Percentiles rank a stretch among this genome's conserved stretches.
phyloP scores from a whole-genome alignment of 2,329 filamentous ascomycete species.

The Fusarium udum region DNA sequence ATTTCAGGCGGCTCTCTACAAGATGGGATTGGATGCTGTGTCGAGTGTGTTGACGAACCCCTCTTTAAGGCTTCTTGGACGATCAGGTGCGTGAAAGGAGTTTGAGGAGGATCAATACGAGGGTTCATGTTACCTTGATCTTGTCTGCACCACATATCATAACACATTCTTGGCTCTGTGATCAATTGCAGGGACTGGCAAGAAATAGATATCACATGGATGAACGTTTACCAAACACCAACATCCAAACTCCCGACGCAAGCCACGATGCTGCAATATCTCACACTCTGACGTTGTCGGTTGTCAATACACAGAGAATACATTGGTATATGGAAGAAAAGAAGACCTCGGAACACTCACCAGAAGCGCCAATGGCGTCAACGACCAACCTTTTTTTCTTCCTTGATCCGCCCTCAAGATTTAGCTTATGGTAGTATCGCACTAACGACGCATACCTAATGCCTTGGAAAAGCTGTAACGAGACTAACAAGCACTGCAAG shows the following conservation, averaged over 20 bases:
- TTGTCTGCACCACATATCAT: not conserved
- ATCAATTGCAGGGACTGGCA: not conserved
- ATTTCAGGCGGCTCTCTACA: conserved; percentile 22
- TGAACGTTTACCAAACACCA: not conserved
- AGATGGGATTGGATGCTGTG: conserved; percentile 23
- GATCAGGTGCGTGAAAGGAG: conserved; percentile 20
- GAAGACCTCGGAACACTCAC: conserved; percentile 16
- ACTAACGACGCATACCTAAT: conserved; percentile 11
- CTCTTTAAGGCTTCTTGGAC: not conserved
- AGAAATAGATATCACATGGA: not conserved
- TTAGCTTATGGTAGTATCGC: conserved; percentile 12
- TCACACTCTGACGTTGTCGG: conserved; percentile 17
- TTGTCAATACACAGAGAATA: not conserved
- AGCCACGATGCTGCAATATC: conserved; percentile 13
- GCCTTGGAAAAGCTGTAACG: conserved; percentile 25
- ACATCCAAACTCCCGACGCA: not conserved
- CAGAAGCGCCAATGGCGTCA: conserved; percentile 31
- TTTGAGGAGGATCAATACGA: conserved; percentile 11
- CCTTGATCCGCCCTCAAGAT: not conserved
- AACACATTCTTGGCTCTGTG: not conserved
- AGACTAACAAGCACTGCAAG: not conserved
- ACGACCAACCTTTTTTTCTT: conserved; percentile 4
- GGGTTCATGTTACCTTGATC: not conserved
- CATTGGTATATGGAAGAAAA: conserved; percentile 1
- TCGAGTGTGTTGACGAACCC: conserved; percentile 20